Evolutionary conservation across 306 rosid genomes (phyloP).

Genomic region (Bauhinia variegata): DNA sequence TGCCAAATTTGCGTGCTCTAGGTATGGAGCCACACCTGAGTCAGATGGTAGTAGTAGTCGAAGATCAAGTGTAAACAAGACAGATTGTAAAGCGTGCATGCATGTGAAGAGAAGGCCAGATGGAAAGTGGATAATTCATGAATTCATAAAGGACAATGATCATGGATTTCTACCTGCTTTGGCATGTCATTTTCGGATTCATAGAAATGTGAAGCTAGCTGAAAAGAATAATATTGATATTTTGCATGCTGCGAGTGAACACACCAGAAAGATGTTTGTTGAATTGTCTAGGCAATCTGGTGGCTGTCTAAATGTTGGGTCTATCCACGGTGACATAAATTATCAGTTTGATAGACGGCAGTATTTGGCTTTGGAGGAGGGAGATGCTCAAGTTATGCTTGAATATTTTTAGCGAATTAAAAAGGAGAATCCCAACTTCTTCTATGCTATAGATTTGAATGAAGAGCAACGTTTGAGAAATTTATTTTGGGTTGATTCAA

Average conservation of each 20-base stretch:
- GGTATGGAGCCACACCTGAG: conserved; percentile 92
- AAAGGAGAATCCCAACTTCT: conserved; percentile 80
- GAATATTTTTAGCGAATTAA: conserved; percentile 87
- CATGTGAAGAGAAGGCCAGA: conserved; percentile 87
- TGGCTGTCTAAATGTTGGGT: conserved; percentile 52
- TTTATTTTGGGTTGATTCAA: conserved; percentile 89
- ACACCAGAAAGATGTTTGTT: conserved; percentile 90
- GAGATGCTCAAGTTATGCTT: conserved; percentile 82
- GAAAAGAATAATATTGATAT: conserved; percentile 93
- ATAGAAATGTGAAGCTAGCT: conserved; percentile 87
- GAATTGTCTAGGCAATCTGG: conserved; percentile 89
- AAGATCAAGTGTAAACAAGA: conserved; percentile 89
- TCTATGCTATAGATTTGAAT: conserved; percentile 78
- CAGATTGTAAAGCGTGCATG: conserved; percentile 98
- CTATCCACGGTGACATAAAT: conserved; percentile 41
- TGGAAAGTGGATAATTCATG: conserved; percentile 92
- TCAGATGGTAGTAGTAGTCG: conserved; percentile 82
- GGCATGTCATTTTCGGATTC: conserved; percentile 94
- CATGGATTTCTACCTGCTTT: conserved; percentile 93
- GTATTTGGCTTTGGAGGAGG: conserved; percentile 78
- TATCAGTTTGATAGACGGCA: conserved; percentile 69
- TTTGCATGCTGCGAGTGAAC: conserved; percentile 91
- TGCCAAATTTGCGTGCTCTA: conserved; percentile 93
- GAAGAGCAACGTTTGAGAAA: conserved; percentile 89
- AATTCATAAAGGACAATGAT: conserved; percentile 90